Percentiles rank a stretch among this genome's conserved stretches.
Conservation (phyloP, 2,329 filamentous ascomycete genomes). For the Colletotrichum musae region DNA sequence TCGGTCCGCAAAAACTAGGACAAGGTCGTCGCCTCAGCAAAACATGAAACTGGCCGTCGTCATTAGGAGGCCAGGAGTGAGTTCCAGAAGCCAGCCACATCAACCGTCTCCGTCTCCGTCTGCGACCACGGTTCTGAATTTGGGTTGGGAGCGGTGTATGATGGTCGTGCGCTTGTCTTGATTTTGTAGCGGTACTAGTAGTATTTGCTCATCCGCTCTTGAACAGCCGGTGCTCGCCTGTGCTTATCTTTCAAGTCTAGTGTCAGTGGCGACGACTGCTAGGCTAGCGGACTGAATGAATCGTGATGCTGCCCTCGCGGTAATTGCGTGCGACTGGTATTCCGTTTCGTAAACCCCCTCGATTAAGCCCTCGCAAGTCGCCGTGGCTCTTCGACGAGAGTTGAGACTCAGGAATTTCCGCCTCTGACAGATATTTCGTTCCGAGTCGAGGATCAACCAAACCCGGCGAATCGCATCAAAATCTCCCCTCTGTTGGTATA, state of each 20-base stretch:
- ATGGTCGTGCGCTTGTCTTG: background rate
- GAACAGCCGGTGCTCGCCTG: background rate
- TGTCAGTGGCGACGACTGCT: background rate
- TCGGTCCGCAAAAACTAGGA: conserved; percentile 20
- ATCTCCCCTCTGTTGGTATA: no score
- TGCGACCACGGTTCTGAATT: background rate
- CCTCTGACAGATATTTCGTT: background rate
- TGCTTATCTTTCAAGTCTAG: conserved; percentile 2
- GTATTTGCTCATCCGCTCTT: background rate
- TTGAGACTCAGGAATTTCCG: background rate
- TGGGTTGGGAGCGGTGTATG: background rate
- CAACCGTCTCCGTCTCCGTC: background rate
- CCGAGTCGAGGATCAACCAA: background rate
- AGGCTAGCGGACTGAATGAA: background rate
- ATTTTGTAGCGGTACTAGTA: no score
- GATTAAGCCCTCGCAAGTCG: background rate
- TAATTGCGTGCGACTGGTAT: conserved; percentile 10
- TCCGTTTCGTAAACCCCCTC: background rate
- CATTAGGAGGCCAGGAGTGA: conserved; percentile 3
- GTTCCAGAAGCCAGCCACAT: conserved; percentile 12
- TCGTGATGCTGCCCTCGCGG: conserved; percentile 4
- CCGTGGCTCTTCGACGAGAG: background rate
- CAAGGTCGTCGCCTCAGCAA: conserved; percentile 2
- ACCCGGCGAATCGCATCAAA: no score
- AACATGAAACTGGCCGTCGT: conserved; percentile 26